Conservation (phyloP, 495 filamentous ascomycete genomes). For the Pyrenopolyporus hunteri region DNA sequence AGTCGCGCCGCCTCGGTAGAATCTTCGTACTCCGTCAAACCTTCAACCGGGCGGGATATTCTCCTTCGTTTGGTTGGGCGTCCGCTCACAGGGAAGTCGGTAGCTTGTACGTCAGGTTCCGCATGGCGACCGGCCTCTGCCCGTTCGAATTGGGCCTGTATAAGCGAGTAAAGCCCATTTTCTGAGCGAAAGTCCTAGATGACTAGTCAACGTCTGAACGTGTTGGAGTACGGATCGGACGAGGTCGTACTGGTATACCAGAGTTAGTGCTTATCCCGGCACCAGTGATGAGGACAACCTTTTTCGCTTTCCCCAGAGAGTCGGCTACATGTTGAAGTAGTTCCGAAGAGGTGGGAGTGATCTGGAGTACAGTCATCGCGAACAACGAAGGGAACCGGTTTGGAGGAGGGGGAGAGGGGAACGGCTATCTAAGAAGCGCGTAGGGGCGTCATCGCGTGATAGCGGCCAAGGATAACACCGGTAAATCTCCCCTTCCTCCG, state of each 20-base stretch:
- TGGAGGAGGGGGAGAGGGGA: neutral
- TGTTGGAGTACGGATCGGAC: neutral
- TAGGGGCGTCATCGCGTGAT: constrained; percentile 18
- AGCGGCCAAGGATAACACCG: neutral
- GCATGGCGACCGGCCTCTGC: constrained; percentile 40
- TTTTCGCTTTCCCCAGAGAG: constrained; percentile 62
- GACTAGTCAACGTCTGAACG: constrained; percentile 33
- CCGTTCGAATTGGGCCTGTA: constrained; percentile 67
- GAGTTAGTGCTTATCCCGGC: constrained; percentile 77
- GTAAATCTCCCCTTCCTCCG: neutral
- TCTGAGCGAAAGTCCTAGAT: constrained; percentile 72
- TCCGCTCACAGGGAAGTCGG: constrained; percentile 41
- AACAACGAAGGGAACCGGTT: neutral
- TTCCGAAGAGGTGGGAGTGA: constrained; percentile 54
- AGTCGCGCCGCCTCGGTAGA: neutral
- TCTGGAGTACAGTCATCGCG: constrained; percentile 60
- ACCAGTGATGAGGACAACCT: constrained; percentile 70
- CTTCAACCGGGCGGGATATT: constrained; percentile 30
- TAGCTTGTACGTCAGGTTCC: constrained; percentile 7
- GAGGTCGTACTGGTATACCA: constrained; percentile 67
- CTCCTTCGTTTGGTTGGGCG: constrained; percentile 54
- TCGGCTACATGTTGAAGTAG: constrained; percentile 67
- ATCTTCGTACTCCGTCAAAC: neutral
- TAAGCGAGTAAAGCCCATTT: constrained; percentile 71
- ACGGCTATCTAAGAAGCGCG: constrained; percentile 8